Conservation (phyloP, 2,329 filamentous ascomycete species). For the Pestalotiopsis sp. region DNA sequence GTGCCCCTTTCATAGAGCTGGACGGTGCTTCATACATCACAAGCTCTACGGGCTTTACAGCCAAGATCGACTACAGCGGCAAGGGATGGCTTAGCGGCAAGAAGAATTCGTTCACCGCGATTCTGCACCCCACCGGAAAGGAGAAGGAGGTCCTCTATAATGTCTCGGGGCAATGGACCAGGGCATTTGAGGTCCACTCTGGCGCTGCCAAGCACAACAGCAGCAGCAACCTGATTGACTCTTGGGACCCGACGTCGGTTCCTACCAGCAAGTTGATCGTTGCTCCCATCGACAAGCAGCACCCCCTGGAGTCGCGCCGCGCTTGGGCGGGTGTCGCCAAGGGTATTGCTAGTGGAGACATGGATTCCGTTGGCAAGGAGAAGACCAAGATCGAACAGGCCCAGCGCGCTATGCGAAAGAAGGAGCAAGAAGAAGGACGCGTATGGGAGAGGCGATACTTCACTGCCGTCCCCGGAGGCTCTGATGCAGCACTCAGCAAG, state of each 20-base stretch:
- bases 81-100: slow-evolving; percentile 44
- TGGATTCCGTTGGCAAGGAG: slow-evolving; percentile 68
- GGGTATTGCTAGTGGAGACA: slow-evolving; percentile 72
- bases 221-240: slow-evolving; percentile 30
- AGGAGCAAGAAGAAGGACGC: slow-evolving; percentile 55
- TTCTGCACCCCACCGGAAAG: slow-evolving; percentile 39
- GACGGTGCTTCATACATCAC: slow-evolving; percentile 44
- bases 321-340: slow-evolving; percentile 79
- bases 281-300: slow-evolving; percentile 65
- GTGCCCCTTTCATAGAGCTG: slow-evolving; percentile 49
- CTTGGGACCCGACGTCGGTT: slow-evolving; percentile 38
- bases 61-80: slow-evolving; percentile 47
- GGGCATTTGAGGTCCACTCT: slow-evolving; percentile 36
- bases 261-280: slow-evolving; percentile 31
- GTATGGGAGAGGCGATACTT: slow-evolving; percentile 89
- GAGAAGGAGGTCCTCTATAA: slow-evolving; percentile 37
- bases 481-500: slow-evolving; percentile 44
- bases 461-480: slow-evolving; percentile 41
- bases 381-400: slow-evolving; percentile 82
- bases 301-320: slow-evolving; percentile 75
- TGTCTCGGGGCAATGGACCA: slow-evolving; percentile 42
- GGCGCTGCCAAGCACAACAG: slow-evolving; percentile 30
- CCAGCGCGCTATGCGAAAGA: slow-evolving; percentile 71
- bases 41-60: slow-evolving; percentile 43
- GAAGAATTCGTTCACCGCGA: slow-evolving; percentile 47